phyloP scores from a whole-genome alignment of 2,329 filamentous ascomycete species.

The Xylaria sp. region DNA sequence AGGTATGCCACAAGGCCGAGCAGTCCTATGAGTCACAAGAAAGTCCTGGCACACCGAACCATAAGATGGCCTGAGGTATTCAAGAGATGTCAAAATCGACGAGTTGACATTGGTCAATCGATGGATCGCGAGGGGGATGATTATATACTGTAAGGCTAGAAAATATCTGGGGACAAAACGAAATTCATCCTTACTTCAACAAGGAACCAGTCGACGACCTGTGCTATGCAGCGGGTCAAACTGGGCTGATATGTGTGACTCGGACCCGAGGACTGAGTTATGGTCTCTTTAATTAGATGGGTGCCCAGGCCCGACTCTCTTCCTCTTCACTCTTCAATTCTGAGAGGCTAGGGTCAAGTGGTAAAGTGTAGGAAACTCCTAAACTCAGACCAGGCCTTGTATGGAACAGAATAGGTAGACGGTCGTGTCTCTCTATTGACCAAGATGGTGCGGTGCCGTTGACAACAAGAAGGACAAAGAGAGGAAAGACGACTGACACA shows the following conservation, averaged over 20 bases:
- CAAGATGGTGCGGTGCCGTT: neutral
- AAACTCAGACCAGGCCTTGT: too few species aligned
- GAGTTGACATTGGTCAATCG: slow-evolving; percentile 33
- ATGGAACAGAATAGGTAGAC: neutral
- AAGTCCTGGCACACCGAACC: slow-evolving; percentile 33
- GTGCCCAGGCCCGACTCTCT: neutral
- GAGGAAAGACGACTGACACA: too few species aligned
- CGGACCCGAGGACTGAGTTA: too few species aligned
- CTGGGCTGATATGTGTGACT: too few species aligned
- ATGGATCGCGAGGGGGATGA: slow-evolving; percentile 10
- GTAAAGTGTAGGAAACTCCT: too few species aligned
- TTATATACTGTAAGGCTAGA: slow-evolving; percentile 20
- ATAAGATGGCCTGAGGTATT: slow-evolving; percentile 30
- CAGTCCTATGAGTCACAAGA: slow-evolving; percentile 38
- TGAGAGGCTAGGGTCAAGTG: neutral
- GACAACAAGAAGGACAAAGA: too few species aligned
- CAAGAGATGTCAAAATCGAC: slow-evolving; percentile 30
- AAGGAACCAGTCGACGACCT: slow-evolving; percentile 3
- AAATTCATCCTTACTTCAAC: slow-evolving; percentile 21
- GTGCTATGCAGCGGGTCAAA: neutral
- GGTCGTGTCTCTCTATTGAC: neutral
- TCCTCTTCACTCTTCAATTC: neutral
- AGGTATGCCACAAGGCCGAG: slow-evolving; percentile 32
- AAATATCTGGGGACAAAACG: slow-evolving; percentile 7
- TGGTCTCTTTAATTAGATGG: neutral